Evolutionary conservation across 1,284 basidiomycete genomes (phyloP).

Genomic region (Wallemia hederae): DNA sequence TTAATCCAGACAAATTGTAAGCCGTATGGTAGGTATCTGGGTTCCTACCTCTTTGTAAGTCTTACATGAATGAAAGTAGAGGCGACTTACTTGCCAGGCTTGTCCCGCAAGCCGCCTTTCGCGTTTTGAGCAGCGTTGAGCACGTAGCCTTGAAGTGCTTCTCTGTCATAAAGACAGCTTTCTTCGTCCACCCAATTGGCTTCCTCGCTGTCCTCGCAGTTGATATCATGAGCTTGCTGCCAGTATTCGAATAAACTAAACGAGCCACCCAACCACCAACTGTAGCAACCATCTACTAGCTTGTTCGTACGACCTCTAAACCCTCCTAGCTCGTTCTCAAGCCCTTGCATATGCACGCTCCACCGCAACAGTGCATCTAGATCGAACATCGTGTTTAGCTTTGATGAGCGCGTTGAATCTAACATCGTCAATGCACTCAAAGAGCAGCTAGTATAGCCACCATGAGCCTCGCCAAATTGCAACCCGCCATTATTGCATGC

Average conservation of each 20-base stretch:
- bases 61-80: not conserved
- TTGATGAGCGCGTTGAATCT: not conserved
- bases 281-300: slow-evolving; percentile 92
- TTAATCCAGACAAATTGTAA: slow-evolving; percentile 67
- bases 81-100: slow-evolving; percentile 51
- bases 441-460: slow-evolving; percentile 86
- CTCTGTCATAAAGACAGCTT: slow-evolving; percentile 10
- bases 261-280: slow-evolving; percentile 92
- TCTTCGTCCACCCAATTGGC: not conserved
- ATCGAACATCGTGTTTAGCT: slow-evolving; percentile 23
- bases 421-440: not conserved
- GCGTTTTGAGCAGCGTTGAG: slow-evolving; percentile 58
- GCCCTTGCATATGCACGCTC: slow-evolving; percentile 64
- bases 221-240: slow-evolving; percentile 14
- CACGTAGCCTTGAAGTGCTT: slow-evolving; percentile 63
- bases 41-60: slow-evolving; percentile 19
- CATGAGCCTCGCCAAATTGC: slow-evolving; percentile 73
- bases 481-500: slow-evolving; percentile 33
- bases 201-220: slow-evolving; percentile 12
- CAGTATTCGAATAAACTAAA: slow-evolving; percentile 45
- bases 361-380: slow-evolving; percentile 38
- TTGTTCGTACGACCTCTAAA: slow-evolving; percentile 89
- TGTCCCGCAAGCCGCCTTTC: slow-evolving; percentile 65
- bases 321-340: slow-evolving; percentile 56
- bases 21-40: slow-evolving; percentile 73